Base-by-base conservation (phyloP, 73 alveolate species). In the Paraurostyla sp. region DNA sequence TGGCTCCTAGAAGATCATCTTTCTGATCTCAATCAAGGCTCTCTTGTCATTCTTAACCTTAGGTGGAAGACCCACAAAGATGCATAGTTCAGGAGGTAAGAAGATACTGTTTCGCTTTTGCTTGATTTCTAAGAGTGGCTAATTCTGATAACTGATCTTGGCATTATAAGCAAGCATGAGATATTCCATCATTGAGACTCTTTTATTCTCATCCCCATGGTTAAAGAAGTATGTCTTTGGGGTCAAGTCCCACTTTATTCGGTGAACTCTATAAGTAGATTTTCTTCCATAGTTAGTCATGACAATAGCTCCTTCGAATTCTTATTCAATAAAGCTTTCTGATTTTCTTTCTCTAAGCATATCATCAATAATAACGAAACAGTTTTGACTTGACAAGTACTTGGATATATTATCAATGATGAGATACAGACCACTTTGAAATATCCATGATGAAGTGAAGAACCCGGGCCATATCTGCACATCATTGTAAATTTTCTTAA, bases 61-160 rank as follows among this genome's bases (percentile, higher is more conserved):
- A 0, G 51, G 73, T 0, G 94, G 94, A 6, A 88, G 45, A 13
- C 94, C 94, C 0, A 69, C 88, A 25, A 63, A 11, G 41, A 59
- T 32, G 45, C 94, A 88, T n/a, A 88, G 73, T 54, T 76, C 90
- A 20, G 94, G 63, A 0, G 94, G 94, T n/a, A 88, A 84, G 23
- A 4, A 88, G 45, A 76, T 88, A 80, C 43, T 25, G 30, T 27
- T 22, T 54, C 84, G 30, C 49, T 76, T 88, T 58, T 83, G 25
- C 54, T 76, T 76, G 4, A 76, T 57, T 41, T 73, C 92, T 25
- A 85, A 33, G 20, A 91, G 41, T 18, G 96, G 93, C 42, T 85
- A 76, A 23, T 85, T 60, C 22, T 52, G 75, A 83, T 91, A 89
- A 3, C 45, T 58, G 35, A 91, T 23, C 63, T 36, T 58, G 43